phyloP scores from a whole-genome alignment of 352 stramenopile species.

The Saprolegnia parasitica region DNA sequence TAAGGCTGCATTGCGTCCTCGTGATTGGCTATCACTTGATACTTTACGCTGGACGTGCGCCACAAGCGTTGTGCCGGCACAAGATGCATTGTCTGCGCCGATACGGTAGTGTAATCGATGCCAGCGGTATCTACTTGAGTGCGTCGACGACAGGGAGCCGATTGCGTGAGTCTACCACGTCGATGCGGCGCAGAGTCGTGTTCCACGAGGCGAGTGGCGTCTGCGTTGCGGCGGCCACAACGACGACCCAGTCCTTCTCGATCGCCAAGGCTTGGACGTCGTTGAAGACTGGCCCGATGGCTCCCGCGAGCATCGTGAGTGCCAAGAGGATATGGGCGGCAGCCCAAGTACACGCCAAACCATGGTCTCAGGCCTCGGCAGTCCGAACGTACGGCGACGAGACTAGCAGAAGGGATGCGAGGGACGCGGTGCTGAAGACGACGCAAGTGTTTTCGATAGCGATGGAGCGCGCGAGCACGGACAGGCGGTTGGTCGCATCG shows the following conservation, averaged over 20 bases:
- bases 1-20: too few relatives aligned
- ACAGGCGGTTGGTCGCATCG: constrained; percentile 63
- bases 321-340: constrained; percentile 44
- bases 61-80: too few relatives aligned
- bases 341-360: constrained; percentile 51
- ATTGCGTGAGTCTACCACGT: constrained; percentile 30
- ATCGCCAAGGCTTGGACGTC: constrained; percentile 70
- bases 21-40: too few relatives aligned
- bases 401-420: constrained; percentile 52
- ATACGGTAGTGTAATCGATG: too few relatives aligned
- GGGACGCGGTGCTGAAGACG: constrained; percentile 51
- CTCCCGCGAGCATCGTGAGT: constrained; percentile 54
- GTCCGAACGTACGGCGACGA: constrained; percentile 36
- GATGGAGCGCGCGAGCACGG: constrained; percentile 65
- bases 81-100: too few relatives aligned
- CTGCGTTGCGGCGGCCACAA: constrained; percentile 51
- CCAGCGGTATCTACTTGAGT: too few relatives aligned
- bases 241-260: constrained; percentile 85
- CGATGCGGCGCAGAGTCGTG: constrained; percentile 72
- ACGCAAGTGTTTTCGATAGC: constrained; percentile 77
- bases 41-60: too few relatives aligned
- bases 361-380: constrained; percentile 47
- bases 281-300: constrained; percentile 67
- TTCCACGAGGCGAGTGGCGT: constrained; percentile 54
- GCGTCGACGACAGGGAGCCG: too few relatives aligned